A percentile compares a stretch with the other conserved stretches of the same genome.
phyloP scores from a whole-genome alignment of 345 rosid species.

The Salix suchowensis region DNA sequence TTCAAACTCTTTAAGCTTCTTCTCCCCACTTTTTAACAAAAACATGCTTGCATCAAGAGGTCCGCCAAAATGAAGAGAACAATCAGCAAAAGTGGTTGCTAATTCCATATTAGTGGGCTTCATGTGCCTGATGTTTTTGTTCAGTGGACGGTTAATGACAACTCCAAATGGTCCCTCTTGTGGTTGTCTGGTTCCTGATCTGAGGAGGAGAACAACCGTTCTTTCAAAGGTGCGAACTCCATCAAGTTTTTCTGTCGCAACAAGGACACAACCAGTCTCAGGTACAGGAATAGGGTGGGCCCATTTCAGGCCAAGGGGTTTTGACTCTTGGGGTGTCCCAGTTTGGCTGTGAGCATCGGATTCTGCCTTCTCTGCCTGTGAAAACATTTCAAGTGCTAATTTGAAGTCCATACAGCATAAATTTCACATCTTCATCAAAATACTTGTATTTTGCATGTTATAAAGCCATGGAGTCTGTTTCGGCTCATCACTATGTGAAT shows the following conservation, averaged over 20 bases:
- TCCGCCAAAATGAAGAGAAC: conserved; percentile 81
- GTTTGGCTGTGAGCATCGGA: conserved; percentile 48
- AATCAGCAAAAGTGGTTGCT: conserved; percentile 73
- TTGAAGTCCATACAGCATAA: not conserved
- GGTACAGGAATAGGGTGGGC: conserved; percentile 92
- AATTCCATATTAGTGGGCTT: conserved; percentile 66
- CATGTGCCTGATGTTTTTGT: conserved; percentile 72
- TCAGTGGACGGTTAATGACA: conserved; percentile 80
- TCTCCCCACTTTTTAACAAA: conserved; percentile 48
- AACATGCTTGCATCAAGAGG: conserved; percentile 90
- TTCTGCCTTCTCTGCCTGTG: conserved; percentile 52
- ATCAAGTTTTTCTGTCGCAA: conserved; percentile 92
- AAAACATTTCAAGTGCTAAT: not conserved
- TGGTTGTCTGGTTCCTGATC: conserved; percentile 75
- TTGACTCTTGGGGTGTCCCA: conserved; percentile 38
- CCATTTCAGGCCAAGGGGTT: conserved; percentile 64
- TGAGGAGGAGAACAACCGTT: conserved; percentile 84
- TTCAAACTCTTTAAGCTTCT: conserved; percentile 65
- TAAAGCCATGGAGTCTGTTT: not conserved
- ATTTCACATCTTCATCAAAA: not conserved
- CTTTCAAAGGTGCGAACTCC: conserved; percentile 77
- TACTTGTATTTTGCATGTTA: not conserved
- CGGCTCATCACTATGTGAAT: not conserved
- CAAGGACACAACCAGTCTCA: conserved; percentile 89
- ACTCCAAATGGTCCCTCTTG: conserved; percentile 92